phyloP scores from a whole-genome alignment of 1,284 basidiomycete genomes.

The Ustilago xerochloae region DNA sequence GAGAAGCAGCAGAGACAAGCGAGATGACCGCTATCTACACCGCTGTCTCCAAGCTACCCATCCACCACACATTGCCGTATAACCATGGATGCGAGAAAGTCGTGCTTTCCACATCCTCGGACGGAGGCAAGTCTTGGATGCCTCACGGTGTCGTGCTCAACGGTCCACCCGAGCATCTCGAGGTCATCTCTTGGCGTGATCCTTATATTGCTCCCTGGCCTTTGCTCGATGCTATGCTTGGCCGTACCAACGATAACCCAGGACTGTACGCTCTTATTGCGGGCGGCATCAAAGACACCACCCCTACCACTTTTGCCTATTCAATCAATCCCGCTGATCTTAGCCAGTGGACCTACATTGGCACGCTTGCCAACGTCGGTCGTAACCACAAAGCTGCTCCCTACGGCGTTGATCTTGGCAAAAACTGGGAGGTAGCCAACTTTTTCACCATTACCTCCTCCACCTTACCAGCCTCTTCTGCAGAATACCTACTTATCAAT shows the following conservation, averaged over 20 bases:
- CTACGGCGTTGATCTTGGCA: slow-evolving; percentile 49
- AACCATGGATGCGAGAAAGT: slow-evolving; percentile 52
- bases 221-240: slow-evolving; percentile 42
- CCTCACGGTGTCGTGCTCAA: slow-evolving; percentile 35
- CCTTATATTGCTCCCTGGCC: slow-evolving; percentile 53
- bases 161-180: slow-evolving; percentile 43
- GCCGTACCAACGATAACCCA: slow-evolving; percentile 1
- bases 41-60: slow-evolving; percentile 54
- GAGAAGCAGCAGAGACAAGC: slow-evolving; percentile 15
- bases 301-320: slow-evolving; percentile 55
- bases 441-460: slow-evolving; percentile 34
- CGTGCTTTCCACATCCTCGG: slow-evolving; percentile 48
- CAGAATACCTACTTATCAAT: slow-evolving; percentile 50
- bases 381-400: slow-evolving; percentile 35
- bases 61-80: slow-evolving; percentile 54
- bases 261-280: slow-evolving; percentile 52
- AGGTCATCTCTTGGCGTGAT: slow-evolving; percentile 57
- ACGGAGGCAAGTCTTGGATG: slow-evolving; percentile 49
- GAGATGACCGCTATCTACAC: slow-evolving; percentile 57
- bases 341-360: slow-evolving; percentile 44
- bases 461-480: neutral
- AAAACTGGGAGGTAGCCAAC: slow-evolving; percentile 60
- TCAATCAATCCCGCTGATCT: slow-evolving; percentile 38
- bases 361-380: slow-evolving; percentile 44
- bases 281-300: slow-evolving; percentile 45